Base-by-base conservation (phyloP, 1,139 yeast genomes). In the Kluyveromyces marxianus region DNA sequence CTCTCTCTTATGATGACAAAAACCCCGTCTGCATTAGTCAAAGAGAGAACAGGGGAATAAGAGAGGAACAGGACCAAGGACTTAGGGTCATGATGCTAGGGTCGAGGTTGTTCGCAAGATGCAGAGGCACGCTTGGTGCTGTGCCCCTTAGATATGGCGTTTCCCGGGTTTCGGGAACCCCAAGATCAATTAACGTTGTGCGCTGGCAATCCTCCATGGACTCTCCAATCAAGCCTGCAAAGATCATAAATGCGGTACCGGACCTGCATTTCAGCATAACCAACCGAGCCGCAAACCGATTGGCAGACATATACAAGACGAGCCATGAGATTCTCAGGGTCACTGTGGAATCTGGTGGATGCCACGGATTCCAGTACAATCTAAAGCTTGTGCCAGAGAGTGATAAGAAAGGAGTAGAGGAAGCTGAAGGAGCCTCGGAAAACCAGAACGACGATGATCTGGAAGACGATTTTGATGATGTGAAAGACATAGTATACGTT, bases 301-400 rank as follows among this genome's bases (percentile, higher is more conserved):
- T 92, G 41, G 75, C 74, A 30, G 62, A 62, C 8, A 77, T 90
- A 14, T 75, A 81, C 14, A 57, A 65, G 25, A 74, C 69, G 2
- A 48, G 53, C 27, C 50, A 52, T 27, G 96, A 89, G 52, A 86
- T 86, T 0, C 69, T 92, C 37, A 71, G 83, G 43, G 77, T 94
- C 4, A 69, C 75, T n/a, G 97, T 94, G 4, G 97, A 90, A 57
- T 85, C 96, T 58, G 99, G 98, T 4, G 99, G 99, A 3, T 94
- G 98, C 64, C 99, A 92, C 64, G 98, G 99, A 29, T 94, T 88
- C 66, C 98, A 92, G 65, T 92, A 92, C 60, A 77, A 83, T 52
- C 70, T 92, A 57, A 75, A 79, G 49, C 71, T 90, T 44, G 74
- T 82, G 4, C 74, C 75, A 45, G 65, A 74, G 25, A 10, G 37